A percentile compares a stretch with the other conserved stretches of the same genome.
phyloP scores from a whole-genome alignment of 2,329 filamentous ascomycete genomes.

The Botryotinia calthae region DNA sequence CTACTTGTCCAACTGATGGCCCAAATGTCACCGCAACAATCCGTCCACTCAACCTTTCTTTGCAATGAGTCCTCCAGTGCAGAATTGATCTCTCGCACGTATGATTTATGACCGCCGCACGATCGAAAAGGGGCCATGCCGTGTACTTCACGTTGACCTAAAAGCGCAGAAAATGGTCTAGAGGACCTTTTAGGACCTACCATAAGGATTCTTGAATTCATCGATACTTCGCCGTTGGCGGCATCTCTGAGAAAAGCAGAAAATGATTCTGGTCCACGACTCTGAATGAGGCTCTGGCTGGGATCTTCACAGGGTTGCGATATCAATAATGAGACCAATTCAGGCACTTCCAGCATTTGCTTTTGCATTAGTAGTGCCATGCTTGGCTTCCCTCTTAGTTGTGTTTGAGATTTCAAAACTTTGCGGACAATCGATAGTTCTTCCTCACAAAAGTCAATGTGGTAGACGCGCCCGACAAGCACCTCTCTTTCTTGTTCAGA shows the following conservation, averaged over 20 bases:
- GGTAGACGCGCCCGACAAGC: slow-evolving; percentile 12
- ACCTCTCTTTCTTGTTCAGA: slow-evolving; percentile 3
- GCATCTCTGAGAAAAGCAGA: slow-evolving; percentile 28
- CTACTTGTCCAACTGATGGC: slow-evolving; percentile 57
- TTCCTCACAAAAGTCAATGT: slow-evolving; percentile 28
- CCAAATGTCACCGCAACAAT: slow-evolving; percentile 60
- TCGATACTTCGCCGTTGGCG: slow-evolving; percentile 17
- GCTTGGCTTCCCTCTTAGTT: slow-evolving; percentile 3
- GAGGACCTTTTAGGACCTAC: slow-evolving; percentile 6
- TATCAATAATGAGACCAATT: slow-evolving; percentile 6
- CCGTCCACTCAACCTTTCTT: slow-evolving; percentile 54
- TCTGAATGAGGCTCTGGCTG: slow-evolving; percentile 55
- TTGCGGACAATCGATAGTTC: slow-evolving; percentile 20
- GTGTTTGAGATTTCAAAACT: neutral
- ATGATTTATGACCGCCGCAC: slow-evolving; percentile 26
- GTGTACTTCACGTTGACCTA: slow-evolving; percentile 32
- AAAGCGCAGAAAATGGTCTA: slow-evolving; percentile 22
- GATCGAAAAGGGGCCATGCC: slow-evolving; percentile 27
- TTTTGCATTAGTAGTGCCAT: slow-evolving; percentile 11
- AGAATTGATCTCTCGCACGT: slow-evolving; percentile 27
- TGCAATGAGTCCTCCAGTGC: slow-evolving; percentile 51
- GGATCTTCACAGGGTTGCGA: slow-evolving; percentile 25
- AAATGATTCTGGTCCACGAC: slow-evolving; percentile 45
- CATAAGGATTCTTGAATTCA: slow-evolving; percentile 8
- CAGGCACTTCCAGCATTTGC: slow-evolving; percentile 14